phyloP scores from a whole-genome alignment of 2,329 filamentous ascomycete genomes.

The Ophiostoma ulmi region DNA sequence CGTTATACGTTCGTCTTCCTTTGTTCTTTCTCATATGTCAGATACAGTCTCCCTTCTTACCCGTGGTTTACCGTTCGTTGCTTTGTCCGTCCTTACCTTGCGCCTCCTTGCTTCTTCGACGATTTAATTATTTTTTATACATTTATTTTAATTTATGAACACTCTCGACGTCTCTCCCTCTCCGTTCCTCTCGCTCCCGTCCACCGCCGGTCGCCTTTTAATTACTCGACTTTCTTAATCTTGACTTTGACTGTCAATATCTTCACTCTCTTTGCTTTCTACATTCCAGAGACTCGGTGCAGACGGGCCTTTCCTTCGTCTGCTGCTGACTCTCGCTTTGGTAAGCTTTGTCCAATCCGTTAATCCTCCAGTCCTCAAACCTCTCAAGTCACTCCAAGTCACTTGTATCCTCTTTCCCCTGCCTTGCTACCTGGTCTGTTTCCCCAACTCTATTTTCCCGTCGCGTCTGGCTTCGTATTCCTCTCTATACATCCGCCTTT shows the following conservation, averaged over 20 bases:
- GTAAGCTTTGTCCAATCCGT: constrained; percentile 19
- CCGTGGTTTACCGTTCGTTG: not conserved
- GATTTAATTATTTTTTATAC: not conserved
- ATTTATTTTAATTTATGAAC: constrained; percentile 16
- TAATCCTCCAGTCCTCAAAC: not conserved
- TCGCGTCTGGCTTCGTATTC: constrained; percentile 6
- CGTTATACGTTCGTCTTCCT: not conserved
- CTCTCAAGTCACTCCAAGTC: not conserved
- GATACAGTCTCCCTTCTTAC: not conserved
- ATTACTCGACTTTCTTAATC: constrained; percentile 7
- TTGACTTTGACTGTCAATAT: not conserved
- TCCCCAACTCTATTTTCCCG: not conserved
- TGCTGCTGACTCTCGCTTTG: constrained; percentile 28
- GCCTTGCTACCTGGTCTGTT: constrained; percentile 1
- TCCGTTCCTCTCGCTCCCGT: constrained; percentile 5
- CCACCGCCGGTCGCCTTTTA: constrained; percentile 11
- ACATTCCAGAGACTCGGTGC: constrained; percentile 25
- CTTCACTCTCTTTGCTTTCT: constrained; percentile 6
- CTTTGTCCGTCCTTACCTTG: constrained; percentile 7
- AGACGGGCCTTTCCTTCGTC: constrained; percentile 27
- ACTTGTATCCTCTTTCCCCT: not conserved
- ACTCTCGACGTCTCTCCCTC: constrained; percentile 2
- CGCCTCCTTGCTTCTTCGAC: constrained; percentile 9
- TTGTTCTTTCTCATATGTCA: not conserved
- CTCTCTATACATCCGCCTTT: not conserved